Evolutionary conservation across 2,329 filamentous ascomycete genomes (phyloP), one percentile per base, ranked within the genome.

Genomic region (Botrytis paeoniae): DNA sequence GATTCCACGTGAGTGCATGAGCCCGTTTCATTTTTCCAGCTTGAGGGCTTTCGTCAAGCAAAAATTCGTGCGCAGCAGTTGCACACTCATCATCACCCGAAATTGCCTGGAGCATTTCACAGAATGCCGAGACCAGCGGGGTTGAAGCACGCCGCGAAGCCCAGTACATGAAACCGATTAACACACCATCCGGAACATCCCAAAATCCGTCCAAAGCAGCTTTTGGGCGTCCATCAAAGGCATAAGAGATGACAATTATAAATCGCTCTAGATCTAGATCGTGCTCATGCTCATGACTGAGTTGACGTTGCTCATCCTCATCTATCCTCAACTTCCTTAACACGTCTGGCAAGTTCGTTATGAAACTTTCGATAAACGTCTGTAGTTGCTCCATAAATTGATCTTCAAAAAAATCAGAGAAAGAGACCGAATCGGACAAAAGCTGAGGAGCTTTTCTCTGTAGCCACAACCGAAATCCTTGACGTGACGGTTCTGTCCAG

Each of bases 121-220:
- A 99, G 78, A 98, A 99, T 20, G 95, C 95, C 75, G 94, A 96
- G 74, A 97, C 95, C 37, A 97, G 88, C n/a, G 96, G 96, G 0
- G 97, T 98, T 0, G 97, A 97, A 74, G 97, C 94, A 78, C 96
- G 88, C 77, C 94, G 92, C 5, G 96, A 97, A n/a, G 95, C 93
- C 96, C 96, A 99, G 76, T 97, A 93, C 81, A 99, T 87, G 80
- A 99, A 99, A 0, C 96, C 96, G 75, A 95, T 93, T 45, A 99
- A 85, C 77, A 98, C 97, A 80, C 94, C 94, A 78, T 99, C 96
- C 2, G 92, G 90, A 80, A 98, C 95, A 45, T 89, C 88, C 96
- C 96, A 99, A 78, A 98, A 98, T 63, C 91, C 92, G 35, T 81
- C 78, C 79, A 93, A 89, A 16, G 95, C 93, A 39, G 94, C 92